phyloP scores from a whole-genome alignment of 78 protist genomes.

The Dictyostelium brefeldianum region DNA sequence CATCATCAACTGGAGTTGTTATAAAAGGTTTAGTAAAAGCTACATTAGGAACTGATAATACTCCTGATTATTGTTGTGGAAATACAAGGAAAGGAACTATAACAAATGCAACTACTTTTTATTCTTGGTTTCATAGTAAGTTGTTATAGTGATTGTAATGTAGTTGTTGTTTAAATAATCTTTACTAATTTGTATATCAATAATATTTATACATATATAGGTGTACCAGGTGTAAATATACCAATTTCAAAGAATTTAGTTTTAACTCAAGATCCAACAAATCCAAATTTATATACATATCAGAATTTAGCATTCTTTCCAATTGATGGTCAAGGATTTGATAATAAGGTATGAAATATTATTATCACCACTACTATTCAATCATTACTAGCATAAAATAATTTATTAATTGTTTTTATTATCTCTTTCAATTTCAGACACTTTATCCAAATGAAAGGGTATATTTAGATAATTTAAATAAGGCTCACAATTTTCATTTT shows the following conservation, averaged over 20 bases:
- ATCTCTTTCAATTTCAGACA: too few species aligned
- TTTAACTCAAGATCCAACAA: background rate
- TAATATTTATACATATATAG: too few species aligned
- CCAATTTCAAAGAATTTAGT: background rate
- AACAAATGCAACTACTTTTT: background rate
- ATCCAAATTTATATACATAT: background rate
- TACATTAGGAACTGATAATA: background rate
- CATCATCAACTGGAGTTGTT: background rate
- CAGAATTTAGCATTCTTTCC: slow-evolving; percentile 11
- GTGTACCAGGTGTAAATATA: background rate
- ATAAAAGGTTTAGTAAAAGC: background rate
- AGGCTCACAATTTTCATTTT: slow-evolving; percentile 46
- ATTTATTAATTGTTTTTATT: background rate
- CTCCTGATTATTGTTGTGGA: slow-evolving; percentile 43
- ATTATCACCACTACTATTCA: too few species aligned
- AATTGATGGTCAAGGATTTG: slow-evolving; percentile 36
- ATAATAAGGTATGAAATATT: background rate
- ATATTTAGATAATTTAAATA: background rate
- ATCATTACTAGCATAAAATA: too few species aligned
- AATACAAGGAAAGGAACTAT: background rate
- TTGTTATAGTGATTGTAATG: too few species aligned
- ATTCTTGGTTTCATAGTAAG: slow-evolving; percentile 1
- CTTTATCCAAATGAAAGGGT: background rate
- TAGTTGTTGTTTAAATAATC: too few species aligned
- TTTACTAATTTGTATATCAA: too few species aligned